Percentiles rank a stretch among this genome's conserved stretches.
Evolutionary conservation across 2,329 filamentous ascomycete species (phyloP).

Genomic region (Cercospora berteroae): DNA sequence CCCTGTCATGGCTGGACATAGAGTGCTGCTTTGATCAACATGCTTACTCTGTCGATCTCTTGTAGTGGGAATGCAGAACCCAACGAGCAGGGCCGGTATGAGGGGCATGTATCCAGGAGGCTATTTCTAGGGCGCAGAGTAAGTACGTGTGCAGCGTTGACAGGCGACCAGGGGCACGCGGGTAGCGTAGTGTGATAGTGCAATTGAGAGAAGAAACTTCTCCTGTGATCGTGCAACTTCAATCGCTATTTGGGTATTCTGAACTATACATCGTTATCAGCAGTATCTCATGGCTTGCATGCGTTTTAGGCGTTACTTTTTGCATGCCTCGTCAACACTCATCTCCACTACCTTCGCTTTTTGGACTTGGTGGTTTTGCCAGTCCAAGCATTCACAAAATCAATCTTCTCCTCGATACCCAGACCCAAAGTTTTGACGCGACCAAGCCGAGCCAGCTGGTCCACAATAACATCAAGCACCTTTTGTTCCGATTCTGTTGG

Average conservation of each 20-base stretch:
- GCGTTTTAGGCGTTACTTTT: not conserved
- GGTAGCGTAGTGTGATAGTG: not conserved
- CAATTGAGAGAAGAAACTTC: not conserved
- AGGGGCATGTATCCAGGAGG: conserved; percentile 10
- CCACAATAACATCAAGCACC: conserved; percentile 74
- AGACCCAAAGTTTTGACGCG: conserved; percentile 85
- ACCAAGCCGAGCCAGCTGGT: conserved; percentile 81
- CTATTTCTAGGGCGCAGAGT: conserved; percentile 1
- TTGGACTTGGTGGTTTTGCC: conserved; percentile 23
- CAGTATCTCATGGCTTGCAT: not conserved
- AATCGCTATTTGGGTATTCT: conserved; percentile 7
- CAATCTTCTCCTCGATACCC: conserved; percentile 75
- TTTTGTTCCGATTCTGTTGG: conserved; percentile 60
- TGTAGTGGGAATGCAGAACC: conserved; percentile 9
- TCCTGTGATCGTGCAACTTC: not conserved
- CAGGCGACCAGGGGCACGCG: not conserved
- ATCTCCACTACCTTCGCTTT: conserved; percentile 5
- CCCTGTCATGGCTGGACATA: not conserved
- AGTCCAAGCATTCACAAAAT: conserved; percentile 72
- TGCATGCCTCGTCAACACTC: not conserved
- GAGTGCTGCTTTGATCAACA: not conserved
- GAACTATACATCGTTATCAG: conserved; percentile 5
- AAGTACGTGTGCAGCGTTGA: not conserved
- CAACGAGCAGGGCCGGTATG: conserved; percentile 4
- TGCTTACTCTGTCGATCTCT: not conserved